A percentile compares a stretch with the other conserved stretches of the same genome.
Evolutionary conservation across 2,329 filamentous ascomycete genomes (phyloP).

Genomic region (Cladosporium sp.): DNA sequence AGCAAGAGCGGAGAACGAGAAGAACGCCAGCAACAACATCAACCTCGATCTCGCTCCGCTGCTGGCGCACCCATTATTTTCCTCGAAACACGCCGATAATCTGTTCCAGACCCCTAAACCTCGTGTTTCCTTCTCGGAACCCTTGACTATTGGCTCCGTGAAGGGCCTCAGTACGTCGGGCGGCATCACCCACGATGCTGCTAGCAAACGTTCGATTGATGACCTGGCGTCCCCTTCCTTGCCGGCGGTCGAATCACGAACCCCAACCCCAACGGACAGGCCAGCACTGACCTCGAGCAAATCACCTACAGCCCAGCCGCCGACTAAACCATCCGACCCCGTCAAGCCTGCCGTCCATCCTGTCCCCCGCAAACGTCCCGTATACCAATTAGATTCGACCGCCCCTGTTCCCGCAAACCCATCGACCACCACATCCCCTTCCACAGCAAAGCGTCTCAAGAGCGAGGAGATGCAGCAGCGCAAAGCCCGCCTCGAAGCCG

Average conservation of each 20-base stretch:
- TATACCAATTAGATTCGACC: background rate
- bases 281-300: background rate
- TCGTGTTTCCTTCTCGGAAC: background rate
- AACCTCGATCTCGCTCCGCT: background rate
- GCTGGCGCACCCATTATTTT: background rate
- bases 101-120: background rate
- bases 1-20: background rate
- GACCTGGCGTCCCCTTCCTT: slow-evolving; percentile 1
- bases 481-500: slow-evolving; percentile 12
- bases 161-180: background rate
- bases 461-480: slow-evolving; percentile 12
- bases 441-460: background rate
- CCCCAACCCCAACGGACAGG: background rate
- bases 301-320: background rate
- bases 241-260: background rate
- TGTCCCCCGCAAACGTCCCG: background rate
- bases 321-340: background rate
- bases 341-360: background rate
- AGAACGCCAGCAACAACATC: background rate
- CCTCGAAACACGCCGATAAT: background rate
- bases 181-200: background rate
- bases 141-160: background rate
- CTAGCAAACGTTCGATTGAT: background rate
- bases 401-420: background rate
- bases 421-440: background rate